Base-by-base conservation (phyloP, 805 yeast species). In the Candida easanensis region DNA sequence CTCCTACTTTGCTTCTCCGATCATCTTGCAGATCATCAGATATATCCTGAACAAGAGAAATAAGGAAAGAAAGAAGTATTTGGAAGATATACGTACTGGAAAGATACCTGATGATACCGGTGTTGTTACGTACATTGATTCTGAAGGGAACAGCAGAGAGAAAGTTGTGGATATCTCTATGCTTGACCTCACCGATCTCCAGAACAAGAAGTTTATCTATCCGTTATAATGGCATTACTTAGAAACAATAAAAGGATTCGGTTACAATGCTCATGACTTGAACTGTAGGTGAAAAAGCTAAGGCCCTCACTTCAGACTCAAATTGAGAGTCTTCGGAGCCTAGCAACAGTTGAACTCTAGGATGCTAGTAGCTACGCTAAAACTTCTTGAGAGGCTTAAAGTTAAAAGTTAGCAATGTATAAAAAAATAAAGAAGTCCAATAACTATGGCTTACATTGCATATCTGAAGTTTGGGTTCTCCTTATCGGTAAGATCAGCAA, bases 171-270 rank as follows among this genome's bases (percentile, higher is more conserved):
- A 69, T 41, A 48, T 65, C 27, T 71, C 79, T 1, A 62, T 67
- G 49, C 57, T 76, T 42, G 83, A 77, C 56, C 55, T 76, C 30
- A 79, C 84, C 4, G 82, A 78, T 52, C 54, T 70, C 21, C 78
- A 78, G 48, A 77, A 76, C 52, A 62, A 71, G 50, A 56, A 64
- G 16, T 78, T 76, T 46, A 73, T 77, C 19, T 78, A 78, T 48
- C 82, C 82, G 7, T 52, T 74, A 31, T 68, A 38, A 46, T n/a
- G n/a, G n/a, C n/a, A n/a, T n/a, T n/a, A n/a, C n/a, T n/a, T n/a
- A n/a, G n/a, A n/a, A n/a, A n/a, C n/a, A n/a, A n/a, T n/a, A n/a
- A n/a, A n/a, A n/a, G n/a, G n/a, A n/a, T n/a, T n/a, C n/a, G n/a
- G n/a, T n/a, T n/a, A n/a, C n/a, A n/a, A n/a, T n/a, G n/a, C n/a